Evolutionary conservation across 345 rosid genomes (phyloP), one percentile per base, ranked within the genome.

Genomic region (Citrus reticulata): DNA sequence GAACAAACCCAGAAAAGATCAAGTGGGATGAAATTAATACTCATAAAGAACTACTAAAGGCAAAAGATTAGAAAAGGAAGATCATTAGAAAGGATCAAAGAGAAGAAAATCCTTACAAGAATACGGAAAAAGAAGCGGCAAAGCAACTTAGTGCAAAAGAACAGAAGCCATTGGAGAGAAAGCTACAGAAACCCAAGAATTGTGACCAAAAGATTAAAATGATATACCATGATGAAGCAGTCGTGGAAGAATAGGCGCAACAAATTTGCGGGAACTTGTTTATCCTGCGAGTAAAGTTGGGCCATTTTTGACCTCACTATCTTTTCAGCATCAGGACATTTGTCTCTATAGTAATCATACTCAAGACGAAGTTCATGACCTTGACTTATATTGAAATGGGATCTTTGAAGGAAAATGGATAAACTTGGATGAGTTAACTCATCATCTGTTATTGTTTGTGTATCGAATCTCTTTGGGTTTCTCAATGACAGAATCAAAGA

Each of bases 171-270:
- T 27, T 25, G 6, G 35, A 27, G 22, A 13, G 35, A 62, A 6
- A 10, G 66, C 2, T 32, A 62, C 37, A 13, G 30, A 27, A 62
- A 62, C 7, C 6, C 35, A 62, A 27, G 19, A 61, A 2, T 10
- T 14, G 19, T 9, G 35, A 62, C 11, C 14, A 0, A 27, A 62
- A 32, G 30, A 62, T 14, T 27, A 27, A 29, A 16, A 10, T 13
- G 30, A 27, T 22, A 35, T 74, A 87, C 85, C 86, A 63, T 63
- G 54, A 83, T 83, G 84, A 88, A 86, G 84, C 86, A 88, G 32
- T 88, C 90, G 51, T 84, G 89, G 86, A 88, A 88, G 35, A 83
- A 30, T 61, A 88, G 81, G 30, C 87, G 75, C 68, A 88, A 82
- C 9, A 86, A 73, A 74, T 55, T 81, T n/a, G 86, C 70, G 22